Conservation (phyloP, 768 basidiomycete species). For the Lyophyllum shimeji region DNA sequence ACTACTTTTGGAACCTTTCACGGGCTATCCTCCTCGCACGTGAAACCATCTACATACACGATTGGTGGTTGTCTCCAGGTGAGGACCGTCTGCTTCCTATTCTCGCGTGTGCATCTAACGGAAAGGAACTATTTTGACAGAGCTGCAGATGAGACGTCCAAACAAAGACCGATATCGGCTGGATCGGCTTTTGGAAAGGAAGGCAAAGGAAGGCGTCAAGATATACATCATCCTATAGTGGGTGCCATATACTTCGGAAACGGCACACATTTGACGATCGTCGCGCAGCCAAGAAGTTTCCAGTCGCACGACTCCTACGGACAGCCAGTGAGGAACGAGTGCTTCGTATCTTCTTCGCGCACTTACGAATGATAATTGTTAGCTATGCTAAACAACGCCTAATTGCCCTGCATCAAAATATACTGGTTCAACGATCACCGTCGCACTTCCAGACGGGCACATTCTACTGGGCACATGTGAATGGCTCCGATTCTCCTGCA, state of each 20-base stretch:
- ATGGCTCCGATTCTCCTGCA: constrained; percentile 23
- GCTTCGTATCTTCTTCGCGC: constrained; percentile 8
- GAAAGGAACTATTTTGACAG: constrained; percentile 30
- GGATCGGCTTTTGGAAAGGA: constrained; percentile 82
- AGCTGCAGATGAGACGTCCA: constrained; percentile 84
- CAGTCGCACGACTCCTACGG: constrained; percentile 89
- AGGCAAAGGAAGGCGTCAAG: constrained; percentile 95
- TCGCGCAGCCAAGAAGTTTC: constrained; percentile 86
- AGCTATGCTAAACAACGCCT: constrained; percentile 89
- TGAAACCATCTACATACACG: constrained; percentile 91
- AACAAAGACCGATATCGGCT: constrained; percentile 82
- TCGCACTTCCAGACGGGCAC: constrained; percentile 98
- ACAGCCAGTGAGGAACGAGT: constrained; percentile 71
- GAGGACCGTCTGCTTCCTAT: constrained; percentile 2
- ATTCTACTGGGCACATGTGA: constrained; percentile 97
- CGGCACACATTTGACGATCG: constrained; percentile 9
- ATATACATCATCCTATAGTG: constrained; percentile 94
- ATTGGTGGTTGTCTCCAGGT: constrained; percentile 98
- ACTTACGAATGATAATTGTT: constrained; percentile 3
- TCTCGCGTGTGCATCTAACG: neutral
- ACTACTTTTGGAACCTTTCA: constrained; percentile 98
- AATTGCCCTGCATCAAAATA: constrained; percentile 80
- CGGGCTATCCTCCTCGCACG: constrained; percentile 88
- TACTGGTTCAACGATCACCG: constrained; percentile 95
- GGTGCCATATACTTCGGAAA: constrained; percentile 23